Evolutionary conservation across 148 eudicot species (phyloP).

Genomic region (Fagopyrum tataricum): DNA sequence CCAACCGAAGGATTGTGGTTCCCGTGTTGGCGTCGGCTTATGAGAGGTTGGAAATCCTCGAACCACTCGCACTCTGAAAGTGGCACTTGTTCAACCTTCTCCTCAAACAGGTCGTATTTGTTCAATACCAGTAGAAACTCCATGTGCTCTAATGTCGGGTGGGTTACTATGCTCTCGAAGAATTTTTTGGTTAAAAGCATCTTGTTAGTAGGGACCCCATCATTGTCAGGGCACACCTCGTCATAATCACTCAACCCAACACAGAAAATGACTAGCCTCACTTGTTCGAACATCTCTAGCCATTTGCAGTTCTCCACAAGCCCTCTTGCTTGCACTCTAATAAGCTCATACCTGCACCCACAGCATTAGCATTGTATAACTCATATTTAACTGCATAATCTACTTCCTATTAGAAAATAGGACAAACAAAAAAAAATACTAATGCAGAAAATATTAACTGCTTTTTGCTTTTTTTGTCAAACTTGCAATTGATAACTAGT

Average conservation of each 20-base stretch:
- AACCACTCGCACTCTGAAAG: conserved; percentile 84
- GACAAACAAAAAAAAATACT: not conserved
- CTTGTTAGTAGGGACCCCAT: conserved; percentile 55
- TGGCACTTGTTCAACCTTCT: conserved; percentile 70
- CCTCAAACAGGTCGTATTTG: conserved; percentile 77
- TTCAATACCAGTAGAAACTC: conserved; percentile 74
- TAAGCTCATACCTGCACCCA: conserved; percentile 66
- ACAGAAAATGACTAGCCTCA: conserved; percentile 73
- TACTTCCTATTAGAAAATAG: not conserved
- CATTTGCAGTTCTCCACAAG: conserved; percentile 85
- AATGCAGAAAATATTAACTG: not conserved
- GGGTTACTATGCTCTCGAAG: conserved; percentile 72
- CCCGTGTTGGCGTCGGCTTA: conserved; percentile 43
- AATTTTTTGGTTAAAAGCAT: conserved; percentile 72
- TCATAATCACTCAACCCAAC: conserved; percentile 74
- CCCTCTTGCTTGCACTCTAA: conserved; percentile 83
- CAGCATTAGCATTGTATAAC: not conserved
- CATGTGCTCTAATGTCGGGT: conserved; percentile 76
- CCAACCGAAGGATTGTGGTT: conserved; percentile 63
- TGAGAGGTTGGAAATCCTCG: conserved; percentile 74
- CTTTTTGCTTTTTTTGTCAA: not conserved
- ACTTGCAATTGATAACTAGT: conserved; percentile 1
- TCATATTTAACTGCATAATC: not conserved
- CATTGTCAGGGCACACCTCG: conserved; percentile 40
- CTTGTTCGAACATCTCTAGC: conserved; percentile 95